Percentiles rank a stretch among this genome's conserved stretches.
Conservation (phyloP, 2,329 filamentous ascomycete species). For the Phaeosphaeriaceae sp. region DNA sequence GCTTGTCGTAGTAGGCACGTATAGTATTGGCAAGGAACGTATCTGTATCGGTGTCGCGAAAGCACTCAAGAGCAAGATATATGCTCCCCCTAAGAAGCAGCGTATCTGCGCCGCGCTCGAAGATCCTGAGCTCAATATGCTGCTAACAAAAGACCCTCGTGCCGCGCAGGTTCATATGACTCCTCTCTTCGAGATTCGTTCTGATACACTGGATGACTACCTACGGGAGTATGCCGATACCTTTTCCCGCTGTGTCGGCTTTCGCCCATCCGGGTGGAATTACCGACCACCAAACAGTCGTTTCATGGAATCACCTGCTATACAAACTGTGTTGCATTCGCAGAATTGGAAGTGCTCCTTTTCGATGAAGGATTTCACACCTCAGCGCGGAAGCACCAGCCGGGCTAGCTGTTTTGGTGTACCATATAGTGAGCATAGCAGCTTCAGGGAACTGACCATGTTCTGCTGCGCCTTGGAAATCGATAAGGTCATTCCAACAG, state of each 20-base stretch:
- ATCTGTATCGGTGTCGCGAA: slow-evolving; percentile 92
- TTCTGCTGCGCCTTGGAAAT: slow-evolving; percentile 89
- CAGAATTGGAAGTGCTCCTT: slow-evolving; percentile 80
- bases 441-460: slow-evolving; percentile 91
- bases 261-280: slow-evolving; percentile 93
- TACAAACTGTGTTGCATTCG: slow-evolving; percentile 69
- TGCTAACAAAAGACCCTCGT: slow-evolving; percentile 79
- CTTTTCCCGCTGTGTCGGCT: slow-evolving; percentile 87
- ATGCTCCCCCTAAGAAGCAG: slow-evolving; percentile 81
- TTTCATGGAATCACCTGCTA: slow-evolving; percentile 66
- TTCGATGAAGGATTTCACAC: slow-evolving; percentile 71
- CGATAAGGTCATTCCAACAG: slow-evolving; percentile 89
- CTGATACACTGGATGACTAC: slow-evolving; percentile 90
- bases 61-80: slow-evolving; percentile 87
- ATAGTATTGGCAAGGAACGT: slow-evolving; percentile 96
- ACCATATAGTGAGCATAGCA: slow-evolving; percentile 94
- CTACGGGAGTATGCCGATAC: slow-evolving; percentile 78
- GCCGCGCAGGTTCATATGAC: slow-evolving; percentile 98
- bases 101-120: slow-evolving; percentile 84
- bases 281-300: slow-evolving; percentile 75
- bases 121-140: slow-evolving; percentile 77
- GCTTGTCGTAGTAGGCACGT: slow-evolving; percentile 92
- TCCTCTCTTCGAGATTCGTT: slow-evolving; percentile 88
- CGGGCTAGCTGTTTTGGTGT: slow-evolving; percentile 91
- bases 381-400: slow-evolving; percentile 81